Evolutionary conservation across 148 eudicot species (phyloP).

Genomic region (Talinum fruticosum): DNA sequence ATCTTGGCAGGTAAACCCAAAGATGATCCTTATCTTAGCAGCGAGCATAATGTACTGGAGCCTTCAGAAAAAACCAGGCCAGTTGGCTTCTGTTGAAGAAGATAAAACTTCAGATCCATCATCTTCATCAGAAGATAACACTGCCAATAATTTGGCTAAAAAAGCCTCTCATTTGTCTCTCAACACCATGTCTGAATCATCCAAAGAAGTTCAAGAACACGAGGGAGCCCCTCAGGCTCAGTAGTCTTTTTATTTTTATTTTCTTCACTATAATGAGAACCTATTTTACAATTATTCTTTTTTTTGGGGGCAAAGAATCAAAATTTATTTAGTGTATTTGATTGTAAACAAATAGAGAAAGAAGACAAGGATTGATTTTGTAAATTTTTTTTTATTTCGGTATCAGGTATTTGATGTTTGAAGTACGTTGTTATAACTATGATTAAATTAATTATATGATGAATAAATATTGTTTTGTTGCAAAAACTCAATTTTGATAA

Average conservation of each 20-base stretch:
- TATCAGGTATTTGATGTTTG: background rate
- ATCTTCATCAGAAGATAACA: constrained; percentile 25
- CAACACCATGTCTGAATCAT: background rate
- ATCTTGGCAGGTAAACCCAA: constrained; percentile 70
- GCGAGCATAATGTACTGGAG: constrained; percentile 99
- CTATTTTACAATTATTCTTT: background rate
- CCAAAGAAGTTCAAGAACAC: background rate
- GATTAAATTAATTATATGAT: background rate
- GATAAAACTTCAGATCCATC: constrained; percentile 31
- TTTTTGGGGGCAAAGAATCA: background rate
- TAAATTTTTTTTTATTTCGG: background rate
- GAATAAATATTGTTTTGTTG: background rate
- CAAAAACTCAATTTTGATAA: background rate
- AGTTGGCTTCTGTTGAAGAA: constrained; percentile 30
- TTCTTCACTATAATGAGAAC: background rate
- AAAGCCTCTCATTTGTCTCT: constrained; percentile 11
- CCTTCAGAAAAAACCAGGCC: constrained; percentile 52
- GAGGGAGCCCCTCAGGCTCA: constrained; percentile 3
- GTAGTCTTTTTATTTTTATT: background rate
- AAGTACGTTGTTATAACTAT: background rate
- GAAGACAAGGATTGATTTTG: background rate
- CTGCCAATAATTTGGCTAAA: constrained; percentile 8
- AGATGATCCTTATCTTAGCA: constrained; percentile 81
- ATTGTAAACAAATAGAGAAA: constrained; percentile 14
- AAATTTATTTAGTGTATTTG: background rate